phyloP scores from a whole-genome alignment of 192 early-diverging fungal species.

The Geranomyces michiganensis region DNA sequence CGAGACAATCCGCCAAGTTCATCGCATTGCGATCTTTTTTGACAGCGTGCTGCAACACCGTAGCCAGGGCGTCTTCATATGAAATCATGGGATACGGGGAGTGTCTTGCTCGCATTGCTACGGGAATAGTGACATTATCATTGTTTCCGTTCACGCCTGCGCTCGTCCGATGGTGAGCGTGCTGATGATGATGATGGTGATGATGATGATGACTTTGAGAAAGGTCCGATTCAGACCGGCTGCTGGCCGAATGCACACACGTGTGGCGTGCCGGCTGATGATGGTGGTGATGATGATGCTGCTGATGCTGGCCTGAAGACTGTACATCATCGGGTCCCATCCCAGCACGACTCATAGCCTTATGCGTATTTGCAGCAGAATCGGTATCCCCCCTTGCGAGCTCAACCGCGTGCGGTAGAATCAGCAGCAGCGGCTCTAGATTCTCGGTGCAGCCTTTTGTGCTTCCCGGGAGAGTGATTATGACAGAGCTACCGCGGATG shows the following conservation, averaged over 20 bases:
- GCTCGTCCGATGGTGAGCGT: neutral
- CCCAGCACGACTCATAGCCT: slow-evolving; percentile 40
- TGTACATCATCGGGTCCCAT: slow-evolving; percentile 14
- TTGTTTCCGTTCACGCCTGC: neutral
- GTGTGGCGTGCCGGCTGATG: slow-evolving; percentile 25
- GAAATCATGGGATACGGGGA: slow-evolving; percentile 85
- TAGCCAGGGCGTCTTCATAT: slow-evolving; percentile 65
- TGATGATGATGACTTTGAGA: slow-evolving; percentile 46
- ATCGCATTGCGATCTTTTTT: slow-evolving; percentile 35
- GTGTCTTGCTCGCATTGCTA: slow-evolving; percentile 67
- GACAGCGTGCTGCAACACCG: slow-evolving; percentile 51
- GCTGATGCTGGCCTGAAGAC: slow-evolving; percentile 22
- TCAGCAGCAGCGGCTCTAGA: slow-evolving; percentile 67
- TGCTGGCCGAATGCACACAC: too few species aligned
- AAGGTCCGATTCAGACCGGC: neutral
- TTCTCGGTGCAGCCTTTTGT: slow-evolving; percentile 85
- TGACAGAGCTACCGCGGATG: slow-evolving; percentile 53
- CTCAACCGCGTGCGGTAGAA: slow-evolving; percentile 85
- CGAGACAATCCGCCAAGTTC: slow-evolving; percentile 50
- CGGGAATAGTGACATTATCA: slow-evolving; percentile 33
- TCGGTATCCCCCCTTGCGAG: slow-evolving; percentile 55
- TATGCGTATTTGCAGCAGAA: slow-evolving; percentile 61
- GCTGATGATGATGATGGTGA: slow-evolving; percentile 31
- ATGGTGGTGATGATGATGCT: slow-evolving; percentile 42
- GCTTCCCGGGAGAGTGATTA: slow-evolving; percentile 90